phyloP scores from a whole-genome alignment of 2,329 filamentous ascomycete species.

The Cyphellophora attinorum region DNA sequence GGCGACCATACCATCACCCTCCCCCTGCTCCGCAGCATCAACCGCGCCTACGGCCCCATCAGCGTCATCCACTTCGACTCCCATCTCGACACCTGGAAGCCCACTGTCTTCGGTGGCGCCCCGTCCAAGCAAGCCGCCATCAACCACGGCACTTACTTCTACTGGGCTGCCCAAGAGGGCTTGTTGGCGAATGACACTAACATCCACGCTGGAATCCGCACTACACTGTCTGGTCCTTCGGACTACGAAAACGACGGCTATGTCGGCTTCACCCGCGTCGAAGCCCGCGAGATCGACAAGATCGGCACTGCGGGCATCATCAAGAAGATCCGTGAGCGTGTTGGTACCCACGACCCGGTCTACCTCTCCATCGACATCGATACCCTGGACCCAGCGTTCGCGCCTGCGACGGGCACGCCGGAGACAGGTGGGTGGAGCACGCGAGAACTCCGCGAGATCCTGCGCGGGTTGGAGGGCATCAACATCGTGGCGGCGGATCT shows the following conservation, averaged over 20 bases:
- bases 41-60: constrained; percentile 58
- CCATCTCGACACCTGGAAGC: constrained; percentile 59
- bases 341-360: constrained; percentile 63
- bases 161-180: constrained; percentile 69
- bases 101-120: constrained; percentile 77
- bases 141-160: constrained; percentile 88
- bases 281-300: constrained; percentile 61
- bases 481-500: constrained; percentile 52
- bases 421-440: constrained; percentile 55
- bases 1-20: constrained; percentile 36
- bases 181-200: constrained; percentile 72
- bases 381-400: constrained; percentile 69
- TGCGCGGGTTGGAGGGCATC: constrained; percentile 49
- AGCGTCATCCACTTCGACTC: constrained; percentile 56
- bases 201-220: constrained; percentile 80
- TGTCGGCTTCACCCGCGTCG: constrained; percentile 73
- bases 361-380: constrained; percentile 84
- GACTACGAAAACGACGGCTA: constrained; percentile 83
- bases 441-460: constrained; percentile 47
- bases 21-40: constrained; percentile 46
- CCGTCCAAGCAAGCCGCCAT: constrained; percentile 66
- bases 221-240: constrained; percentile 65
- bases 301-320: constrained; percentile 67
- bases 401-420: constrained; percentile 46
- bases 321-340: constrained; percentile 63